Conservation (phyloP, 2,329 filamentous ascomycete genomes). For the Polytolypa hystricis region DNA sequence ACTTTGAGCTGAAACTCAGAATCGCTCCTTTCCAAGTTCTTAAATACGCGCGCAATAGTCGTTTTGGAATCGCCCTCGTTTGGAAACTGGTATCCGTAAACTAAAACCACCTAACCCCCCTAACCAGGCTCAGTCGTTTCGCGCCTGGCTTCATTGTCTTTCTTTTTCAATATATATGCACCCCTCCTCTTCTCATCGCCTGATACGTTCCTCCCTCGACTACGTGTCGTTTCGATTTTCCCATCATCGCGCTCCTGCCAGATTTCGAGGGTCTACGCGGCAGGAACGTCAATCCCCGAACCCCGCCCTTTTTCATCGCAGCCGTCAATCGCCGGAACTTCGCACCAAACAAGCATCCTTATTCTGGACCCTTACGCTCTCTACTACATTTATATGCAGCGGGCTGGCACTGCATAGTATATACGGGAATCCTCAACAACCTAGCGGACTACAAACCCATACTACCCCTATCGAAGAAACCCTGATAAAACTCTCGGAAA, state of each 20-base stretch:
- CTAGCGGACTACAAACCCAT: too few relatives aligned
- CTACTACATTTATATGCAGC: constrained; percentile 23
- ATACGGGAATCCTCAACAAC: constrained; percentile 15
- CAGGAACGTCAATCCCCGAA: neutral
- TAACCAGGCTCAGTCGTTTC: constrained; percentile 4
- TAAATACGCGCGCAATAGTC: too few relatives aligned
- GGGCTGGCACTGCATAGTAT: constrained; percentile 25
- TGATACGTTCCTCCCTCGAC: constrained; percentile 23
- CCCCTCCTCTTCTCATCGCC: constrained; percentile 21
- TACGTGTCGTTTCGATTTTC: constrained; percentile 12
- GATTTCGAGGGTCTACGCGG: constrained; percentile 4
- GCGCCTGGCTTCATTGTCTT: neutral
- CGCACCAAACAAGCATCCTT: constrained; percentile 23
- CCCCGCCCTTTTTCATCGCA: neutral
- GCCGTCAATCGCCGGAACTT: constrained; percentile 13
- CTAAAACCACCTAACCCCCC: too few relatives aligned
- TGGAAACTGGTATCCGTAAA: too few relatives aligned
- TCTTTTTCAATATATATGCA: constrained; percentile 13
- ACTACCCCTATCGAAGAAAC: constrained; percentile 3
- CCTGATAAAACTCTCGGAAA: constrained; percentile 17
- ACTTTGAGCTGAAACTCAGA: too few relatives aligned
- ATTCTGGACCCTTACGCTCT: constrained; percentile 27
- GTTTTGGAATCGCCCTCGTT: too few relatives aligned
- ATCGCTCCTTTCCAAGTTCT: too few relatives aligned
- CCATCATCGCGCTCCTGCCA: constrained; percentile 7